Percentiles rank a stretch among this genome's conserved stretches.
These are phyloP conservation scores for Anisodus acutangulus DNA, from an alignment of 257 asterid genomes.

Conservation along the genomic window DNA sequence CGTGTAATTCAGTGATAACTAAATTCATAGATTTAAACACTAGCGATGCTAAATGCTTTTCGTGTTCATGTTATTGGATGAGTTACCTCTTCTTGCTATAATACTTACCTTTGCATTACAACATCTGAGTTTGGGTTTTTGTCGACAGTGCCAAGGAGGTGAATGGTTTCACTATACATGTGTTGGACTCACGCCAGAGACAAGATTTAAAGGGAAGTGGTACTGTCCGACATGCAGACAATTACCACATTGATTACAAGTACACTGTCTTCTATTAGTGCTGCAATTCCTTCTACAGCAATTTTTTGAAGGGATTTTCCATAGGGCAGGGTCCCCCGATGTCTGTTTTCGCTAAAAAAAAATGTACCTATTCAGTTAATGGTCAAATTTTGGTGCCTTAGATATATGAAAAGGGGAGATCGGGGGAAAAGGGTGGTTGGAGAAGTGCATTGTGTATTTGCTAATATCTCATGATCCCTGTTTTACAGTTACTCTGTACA, in stretches of 20 bases:
- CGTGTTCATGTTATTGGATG: background rate
- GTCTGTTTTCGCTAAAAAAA: background rate
- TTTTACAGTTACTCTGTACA: background rate
- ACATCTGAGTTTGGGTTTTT: conserved; percentile 29
- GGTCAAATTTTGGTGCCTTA: background rate
- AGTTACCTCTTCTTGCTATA: background rate
- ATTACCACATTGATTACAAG: conserved; percentile 34
- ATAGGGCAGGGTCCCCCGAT: background rate
- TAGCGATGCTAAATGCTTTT: background rate
- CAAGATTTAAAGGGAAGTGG: conserved; percentile 96
- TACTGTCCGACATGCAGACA: conserved; percentile 93
- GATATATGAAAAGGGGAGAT: background rate
- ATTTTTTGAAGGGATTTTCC: background rate
- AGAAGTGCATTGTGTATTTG: background rate
- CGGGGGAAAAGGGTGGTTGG: background rate
- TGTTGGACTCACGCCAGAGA: conserved; percentile 94
- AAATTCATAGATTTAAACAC: background rate
- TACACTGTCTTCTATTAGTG: background rate
- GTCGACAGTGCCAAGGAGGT: conserved; percentile 91
- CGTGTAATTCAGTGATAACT: background rate
- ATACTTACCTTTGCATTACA: background rate
- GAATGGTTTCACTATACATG: conserved; percentile 99
- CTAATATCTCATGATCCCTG: background rate
- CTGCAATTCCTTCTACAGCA: background rate
- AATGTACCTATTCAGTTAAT: background rate